phyloP scores from a whole-genome alignment of 2,329 filamentous ascomycete species.

The Fusarium illudens region DNA sequence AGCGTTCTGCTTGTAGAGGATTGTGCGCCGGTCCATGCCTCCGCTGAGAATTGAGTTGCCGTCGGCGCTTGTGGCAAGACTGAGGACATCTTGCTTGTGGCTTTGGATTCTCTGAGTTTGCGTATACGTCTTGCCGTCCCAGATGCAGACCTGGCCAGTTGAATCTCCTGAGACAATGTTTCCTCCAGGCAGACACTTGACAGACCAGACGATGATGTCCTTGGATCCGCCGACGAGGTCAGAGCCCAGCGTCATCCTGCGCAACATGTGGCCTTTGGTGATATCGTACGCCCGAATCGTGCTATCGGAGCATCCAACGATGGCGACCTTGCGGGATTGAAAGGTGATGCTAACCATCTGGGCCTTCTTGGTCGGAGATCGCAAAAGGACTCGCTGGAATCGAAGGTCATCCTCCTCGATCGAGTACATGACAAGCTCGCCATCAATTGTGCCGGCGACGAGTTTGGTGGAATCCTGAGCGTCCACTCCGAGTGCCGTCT shows the following conservation, averaged over 20 bases:
- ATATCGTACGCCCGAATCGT: conserved; percentile 93
- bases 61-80: conserved; percentile 82
- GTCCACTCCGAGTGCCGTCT: conserved; percentile 34
- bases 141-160: conserved; percentile 90
- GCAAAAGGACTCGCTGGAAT: conserved; percentile 78
- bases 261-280: conserved; percentile 76
- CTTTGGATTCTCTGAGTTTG: conserved; percentile 85
- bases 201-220: conserved; percentile 90
- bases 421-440: conserved; percentile 85
- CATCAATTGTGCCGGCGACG: conserved; percentile 89
- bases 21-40: conserved; percentile 89
- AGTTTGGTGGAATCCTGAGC: conserved; percentile 65
- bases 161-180: conserved; percentile 96
- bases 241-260: conserved; percentile 86
- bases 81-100: conserved; percentile 90
- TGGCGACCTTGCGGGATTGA: conserved; percentile 81
- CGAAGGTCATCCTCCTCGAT: conserved; percentile 84
- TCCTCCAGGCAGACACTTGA: conserved; percentile 86
- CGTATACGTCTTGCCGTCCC: conserved; percentile 92
- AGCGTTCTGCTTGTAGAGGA: conserved; percentile 76
- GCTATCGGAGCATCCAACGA: conserved; percentile 96
- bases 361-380: conserved; percentile 82
- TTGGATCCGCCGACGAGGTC: conserved; percentile 80
- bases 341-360: conserved; percentile 92
- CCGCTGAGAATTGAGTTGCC: conserved; percentile 86